These are phyloP conservation scores for Pholiota molesta DNA, from an alignment of 768 basidiomycete species.

Conservation along the genomic window DNA sequence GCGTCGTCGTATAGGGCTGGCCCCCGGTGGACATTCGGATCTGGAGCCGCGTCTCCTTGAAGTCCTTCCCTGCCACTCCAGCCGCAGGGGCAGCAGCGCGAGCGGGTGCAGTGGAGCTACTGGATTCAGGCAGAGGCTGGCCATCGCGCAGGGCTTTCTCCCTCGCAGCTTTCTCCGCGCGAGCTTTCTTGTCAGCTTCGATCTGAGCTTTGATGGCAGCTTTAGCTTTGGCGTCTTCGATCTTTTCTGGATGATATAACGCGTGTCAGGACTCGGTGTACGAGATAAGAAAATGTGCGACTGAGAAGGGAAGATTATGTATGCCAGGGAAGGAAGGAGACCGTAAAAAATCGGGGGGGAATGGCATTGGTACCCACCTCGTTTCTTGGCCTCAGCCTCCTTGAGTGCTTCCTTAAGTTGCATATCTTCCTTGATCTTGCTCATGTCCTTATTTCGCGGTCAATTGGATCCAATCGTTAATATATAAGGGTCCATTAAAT, in stretches of 20 bases:
- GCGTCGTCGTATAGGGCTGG: slow-evolving; percentile 76
- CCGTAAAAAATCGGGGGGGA: not conserved
- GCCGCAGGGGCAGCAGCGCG: slow-evolving; percentile 37
- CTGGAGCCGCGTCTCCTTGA: slow-evolving; percentile 86
- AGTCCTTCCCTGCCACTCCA: slow-evolving; percentile 68
- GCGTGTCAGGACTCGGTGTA: not conserved
- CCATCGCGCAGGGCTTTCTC: slow-evolving; percentile 95
- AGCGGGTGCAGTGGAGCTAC: slow-evolving; percentile 28
- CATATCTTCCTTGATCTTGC: slow-evolving; percentile 73
- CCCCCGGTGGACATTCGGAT: slow-evolving; percentile 85
- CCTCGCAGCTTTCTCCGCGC: slow-evolving; percentile 84
- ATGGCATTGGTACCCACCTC: slow-evolving; percentile 49
- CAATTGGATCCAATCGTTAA: not conserved
- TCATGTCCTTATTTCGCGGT: slow-evolving; percentile 55
- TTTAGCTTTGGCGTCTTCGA: slow-evolving; percentile 83
- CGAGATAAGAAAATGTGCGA: not conserved
- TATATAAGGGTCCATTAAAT: slow-evolving; percentile 8
- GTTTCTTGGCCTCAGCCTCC: slow-evolving; percentile 80
- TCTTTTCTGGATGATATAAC: slow-evolving; percentile 65
- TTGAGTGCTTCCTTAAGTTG: slow-evolving; percentile 79
- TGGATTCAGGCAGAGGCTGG: slow-evolving; percentile 33
- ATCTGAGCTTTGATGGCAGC: slow-evolving; percentile 81
- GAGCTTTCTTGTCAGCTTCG: slow-evolving; percentile 73
- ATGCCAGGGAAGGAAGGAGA: no score
- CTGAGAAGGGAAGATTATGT: not conserved